Base-by-base conservation (phyloP, 805 yeast genomes). In the Candida ponderosae region DNA sequence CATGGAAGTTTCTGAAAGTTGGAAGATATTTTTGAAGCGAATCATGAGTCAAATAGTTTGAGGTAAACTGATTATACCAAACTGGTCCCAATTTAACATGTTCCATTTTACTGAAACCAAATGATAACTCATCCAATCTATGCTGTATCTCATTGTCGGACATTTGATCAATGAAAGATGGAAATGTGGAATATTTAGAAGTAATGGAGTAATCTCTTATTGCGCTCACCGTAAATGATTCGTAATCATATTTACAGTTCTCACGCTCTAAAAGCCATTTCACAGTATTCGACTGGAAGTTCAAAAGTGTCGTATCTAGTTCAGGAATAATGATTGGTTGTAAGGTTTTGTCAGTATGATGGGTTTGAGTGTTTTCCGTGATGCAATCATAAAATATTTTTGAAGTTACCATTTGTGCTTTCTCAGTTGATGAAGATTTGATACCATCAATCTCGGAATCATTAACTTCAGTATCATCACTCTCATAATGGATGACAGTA, bases 261-360 rank as follows among this genome's bases (percentile, higher is more conserved):
- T 79, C 87, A 41, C 62, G 66, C 0, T 56, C 43, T 5, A 79
- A 54, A 48, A 79, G 56, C 87, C 87, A 79, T 15, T 60, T 54
- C 2, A 79, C 65, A 3, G 82, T 67, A 31, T 65, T 68, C 5
- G 61, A 62, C 51, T 79, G 87, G 41, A 77, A 79, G 3, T 58
- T 57, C 19, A 73, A 49, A 7, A 74, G 53, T 13, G 58, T 57
- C 0, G 74, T 62, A 9, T 63, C 68, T 6, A 74, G 50, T 29
- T 66, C 72, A 0, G 72, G 68, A 3, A 70, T 58, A 17, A 63
- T 59, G 2, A 48, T 44, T 8, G 39, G 34, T 11, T 23, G 38
- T 6, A 15, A n/a, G 1, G n/a, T 8, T 9, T 5, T 16, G 1
- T 50, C 13, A 3, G 28, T 24, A 24, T 11, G 55, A 21, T 57